Evolutionary conservation across 2,329 filamentous ascomycete genomes (phyloP).

Genomic region (Truncatella angustata): DNA sequence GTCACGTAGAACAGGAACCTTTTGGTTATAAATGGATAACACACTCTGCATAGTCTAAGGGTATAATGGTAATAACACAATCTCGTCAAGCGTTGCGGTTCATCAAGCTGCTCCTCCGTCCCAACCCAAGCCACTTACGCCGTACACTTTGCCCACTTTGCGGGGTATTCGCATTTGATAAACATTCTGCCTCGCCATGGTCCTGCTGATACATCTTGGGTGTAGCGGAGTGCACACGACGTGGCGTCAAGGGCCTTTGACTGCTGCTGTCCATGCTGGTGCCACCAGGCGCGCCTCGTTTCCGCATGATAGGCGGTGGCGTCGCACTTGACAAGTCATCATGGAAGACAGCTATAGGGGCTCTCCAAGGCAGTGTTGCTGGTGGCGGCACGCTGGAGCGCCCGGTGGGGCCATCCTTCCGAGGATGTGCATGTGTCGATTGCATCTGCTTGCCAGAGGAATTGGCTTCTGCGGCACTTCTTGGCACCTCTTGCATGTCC

Average conservation of each 20-base stretch:
- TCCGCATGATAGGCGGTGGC: conserved; percentile 55
- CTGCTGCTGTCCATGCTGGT: conserved; percentile 1
- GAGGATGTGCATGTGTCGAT: conserved; percentile 8
- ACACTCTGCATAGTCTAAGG: background rate
- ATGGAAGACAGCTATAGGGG: conserved; percentile 39
- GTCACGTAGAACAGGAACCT: too few species aligned
- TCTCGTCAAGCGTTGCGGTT: conserved; percentile 12
- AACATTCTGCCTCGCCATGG: background rate
- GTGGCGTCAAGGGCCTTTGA: conserved; percentile 2
- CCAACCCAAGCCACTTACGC: conserved; percentile 29
- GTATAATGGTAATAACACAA: background rate
- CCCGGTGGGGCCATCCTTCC: conserved; percentile 15
- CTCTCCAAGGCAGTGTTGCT: conserved; percentile 24
- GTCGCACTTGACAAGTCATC: conserved; percentile 50
- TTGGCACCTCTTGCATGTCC: conserved; percentile 17
- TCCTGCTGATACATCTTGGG: background rate
- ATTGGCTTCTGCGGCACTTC: conserved; percentile 15
- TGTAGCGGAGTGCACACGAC: background rate
- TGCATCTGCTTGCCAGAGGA: conserved; percentile 17
- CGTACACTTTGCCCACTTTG: conserved; percentile 13
- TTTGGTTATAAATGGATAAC: too few species aligned
- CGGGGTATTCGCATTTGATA: conserved; percentile 2
- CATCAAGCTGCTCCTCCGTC: conserved; percentile 23
- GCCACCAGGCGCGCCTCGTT: conserved; percentile 27
- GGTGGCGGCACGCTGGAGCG: conserved; percentile 29